Base-by-base conservation (phyloP, 208 protist species). In the Acanthamoeba divionensis region DNA sequence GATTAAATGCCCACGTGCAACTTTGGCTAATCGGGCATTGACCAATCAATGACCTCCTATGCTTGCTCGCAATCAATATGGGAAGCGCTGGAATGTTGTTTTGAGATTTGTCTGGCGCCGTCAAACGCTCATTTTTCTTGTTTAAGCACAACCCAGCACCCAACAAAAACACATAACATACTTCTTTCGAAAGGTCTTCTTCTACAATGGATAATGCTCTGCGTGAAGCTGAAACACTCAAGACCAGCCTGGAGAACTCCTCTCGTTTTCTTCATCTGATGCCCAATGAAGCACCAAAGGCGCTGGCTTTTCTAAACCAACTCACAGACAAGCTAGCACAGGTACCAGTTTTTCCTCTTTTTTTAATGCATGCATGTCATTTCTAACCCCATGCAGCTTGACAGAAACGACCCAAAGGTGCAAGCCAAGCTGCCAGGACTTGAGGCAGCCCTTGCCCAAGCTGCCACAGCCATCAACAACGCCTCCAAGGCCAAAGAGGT, bases 191-290 rank as follows among this genome's bases (percentile, higher is more conserved):
- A 65, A 65, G 5, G 57, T 0, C 57, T 9, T 65, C 57, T n/a
- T 29, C 57, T n/a, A n/a, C n/a, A n/a, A n/a, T 80, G 69, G 69
- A 80, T 50, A 50, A 44, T 55, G 15, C 57, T 8, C n/a, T 80
- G 69, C 69, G 69, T 44, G 69, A 80, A 55, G 69, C 69, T n/a
- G 69, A 80, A 31, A 15, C 69, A 6, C 12, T 80, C 6, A 80
- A 80, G 69, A 36, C 5, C 24, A 60, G 47, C 6, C 69, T 80
- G 18, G 69, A 80, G 69, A 80, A 80, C 69, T 13, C 69, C 13
- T 24, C 69, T 7, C 69, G 69, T 6, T 80, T 80, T 50, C 69
- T 80, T 50, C 69, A 80, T 50, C 69, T 80, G 47, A 80, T 80
- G 69, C 69, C 69, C 44, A 80, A 80, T 44, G 69, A 80, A 18